Evolutionary conservation across 495 filamentous ascomycete species (phyloP), one percentile per base, ranked within the genome.

Genomic region (Rostrohypoxylon terebratum): DNA sequence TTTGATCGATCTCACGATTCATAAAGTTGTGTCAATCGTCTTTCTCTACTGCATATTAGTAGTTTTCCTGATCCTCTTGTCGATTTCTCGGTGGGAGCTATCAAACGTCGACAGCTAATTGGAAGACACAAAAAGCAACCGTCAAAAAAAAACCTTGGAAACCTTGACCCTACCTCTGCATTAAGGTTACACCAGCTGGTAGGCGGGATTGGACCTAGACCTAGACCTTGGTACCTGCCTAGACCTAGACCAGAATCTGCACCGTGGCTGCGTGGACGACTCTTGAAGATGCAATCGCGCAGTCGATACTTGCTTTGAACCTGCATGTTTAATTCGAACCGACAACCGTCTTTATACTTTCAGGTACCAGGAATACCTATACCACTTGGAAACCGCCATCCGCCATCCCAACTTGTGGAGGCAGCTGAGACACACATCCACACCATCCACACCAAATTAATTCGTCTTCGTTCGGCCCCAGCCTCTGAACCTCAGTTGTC

Each of bases 281-380:
- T 58, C 31, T 33, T 36, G 42, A 36, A 55, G 58, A 61, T 66
- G 57, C 61, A 65, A 64, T 65, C 57, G 55, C 31, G 62, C 33
- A 62, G 55, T 45, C 54, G 21, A 70, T 59, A 71, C 36, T 36
- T 42, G 13, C 38, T 42, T 5, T n/a, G 38, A 42, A 42, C 38
- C 38, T 65, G 55, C 36, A 48, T 44, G 36, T 61, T 18, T 64
- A 60, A 65, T 47, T 45, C 50, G 42, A 69, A 36, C 60, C 47
- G 57, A 68, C 21, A 16, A n/a, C 38, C 45, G 42, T 53, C 48
- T 53, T 53, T 53, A 53, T 53, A 53, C 48, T 28, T 53, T 53
- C 23, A 53, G 23, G 10, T 53, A 25, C 34, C 21, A 25, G 31
- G 63, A 42, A 59, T 28, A 31, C 63, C 63, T 51, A 40, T 51